Conservation (phyloP, 257 asterid genomes). For the Eucommia ulmoides region DNA sequence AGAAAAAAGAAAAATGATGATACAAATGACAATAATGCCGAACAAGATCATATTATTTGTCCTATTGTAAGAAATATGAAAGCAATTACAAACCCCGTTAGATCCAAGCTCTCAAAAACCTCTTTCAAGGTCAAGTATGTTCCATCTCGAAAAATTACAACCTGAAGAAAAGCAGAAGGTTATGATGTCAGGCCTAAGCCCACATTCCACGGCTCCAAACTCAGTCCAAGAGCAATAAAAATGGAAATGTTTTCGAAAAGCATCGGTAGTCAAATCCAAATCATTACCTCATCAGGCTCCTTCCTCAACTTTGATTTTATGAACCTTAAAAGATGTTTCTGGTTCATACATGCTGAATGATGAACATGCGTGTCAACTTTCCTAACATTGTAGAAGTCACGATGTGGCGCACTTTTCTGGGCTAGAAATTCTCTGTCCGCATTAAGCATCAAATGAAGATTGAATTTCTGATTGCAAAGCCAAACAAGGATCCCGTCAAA, state of each 20-base stretch:
- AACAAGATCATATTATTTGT: too few relatives aligned
- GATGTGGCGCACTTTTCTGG: constrained; percentile 93
- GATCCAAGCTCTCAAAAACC: constrained; percentile 91
- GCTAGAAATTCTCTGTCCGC: constrained; percentile 84
- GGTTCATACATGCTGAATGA: constrained; percentile 98
- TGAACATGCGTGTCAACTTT: constrained; percentile 93
- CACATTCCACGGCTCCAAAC: too few relatives aligned
- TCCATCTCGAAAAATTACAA: constrained; percentile 89
- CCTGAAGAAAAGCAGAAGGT: constrained; percentile 33
- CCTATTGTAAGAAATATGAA: too few relatives aligned
- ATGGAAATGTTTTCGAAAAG: background rate
- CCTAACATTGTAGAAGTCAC: constrained; percentile 84
- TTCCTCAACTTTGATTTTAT: constrained; percentile 74
- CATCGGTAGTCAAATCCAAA: background rate
- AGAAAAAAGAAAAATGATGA: background rate
- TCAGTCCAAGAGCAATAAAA: too few relatives aligned
- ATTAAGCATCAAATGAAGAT: constrained; percentile 73
- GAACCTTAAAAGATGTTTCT: constrained; percentile 87
- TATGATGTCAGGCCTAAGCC: too few relatives aligned
- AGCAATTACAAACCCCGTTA: constrained; percentile 62
- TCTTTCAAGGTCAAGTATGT: constrained; percentile 84
- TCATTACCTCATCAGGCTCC: constrained; percentile 87
- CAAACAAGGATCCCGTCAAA: constrained; percentile 8
- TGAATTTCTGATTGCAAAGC: constrained; percentile 50
- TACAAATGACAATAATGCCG: too few relatives aligned